Percentiles rank a stretch among this genome's conserved stretches.
These are phyloP conservation scores for Scedosporium apiospermum DNA, from an alignment of 2,329 filamentous ascomycete species.

Conservation along the genomic window DNA sequence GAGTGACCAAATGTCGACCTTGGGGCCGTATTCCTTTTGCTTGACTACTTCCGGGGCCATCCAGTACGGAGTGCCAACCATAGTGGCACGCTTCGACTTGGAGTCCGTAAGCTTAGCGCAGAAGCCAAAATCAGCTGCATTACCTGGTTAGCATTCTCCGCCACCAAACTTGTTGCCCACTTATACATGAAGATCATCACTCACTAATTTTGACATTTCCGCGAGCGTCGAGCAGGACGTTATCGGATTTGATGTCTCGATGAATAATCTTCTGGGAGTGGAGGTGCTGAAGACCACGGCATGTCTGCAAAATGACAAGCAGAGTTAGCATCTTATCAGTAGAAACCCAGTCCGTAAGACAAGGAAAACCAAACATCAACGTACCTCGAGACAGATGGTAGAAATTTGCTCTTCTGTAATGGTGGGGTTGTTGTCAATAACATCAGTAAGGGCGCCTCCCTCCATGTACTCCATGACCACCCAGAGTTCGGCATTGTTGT, in stretches of 20 bases:
- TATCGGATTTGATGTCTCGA: constrained; percentile 98
- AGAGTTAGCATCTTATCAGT: constrained; percentile 12
- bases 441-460: constrained; percentile 91
- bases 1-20: constrained; percentile 97
- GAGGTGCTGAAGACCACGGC: constrained; percentile 86
- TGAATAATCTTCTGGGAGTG: constrained; percentile 97
- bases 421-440: constrained; percentile 93
- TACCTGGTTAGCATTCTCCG: constrained; percentile 22
- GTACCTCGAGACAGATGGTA: constrained; percentile 90
- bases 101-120: constrained; percentile 96
- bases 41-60: constrained; percentile 99
- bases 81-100: constrained; percentile 94
- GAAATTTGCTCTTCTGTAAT: constrained; percentile 97
- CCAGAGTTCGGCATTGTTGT: constrained; percentile 94
- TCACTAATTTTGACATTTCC: constrained; percentile 96
- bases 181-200: constrained; percentile 24
- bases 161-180: neutral
- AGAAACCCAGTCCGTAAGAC: neutral
- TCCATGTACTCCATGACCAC: constrained; percentile 99
- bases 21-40: constrained; percentile 96
- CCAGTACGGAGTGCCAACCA: constrained; percentile 99
- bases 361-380: constrained; percentile 17
- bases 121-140: constrained; percentile 93
- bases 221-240: constrained; percentile 85
- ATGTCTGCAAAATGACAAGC: constrained; percentile 53